Evolutionary conservation across 73 alveolate genomes (phyloP), one percentile per base, ranked within the genome.

Genomic region (Stentor coeruleus): DNA sequence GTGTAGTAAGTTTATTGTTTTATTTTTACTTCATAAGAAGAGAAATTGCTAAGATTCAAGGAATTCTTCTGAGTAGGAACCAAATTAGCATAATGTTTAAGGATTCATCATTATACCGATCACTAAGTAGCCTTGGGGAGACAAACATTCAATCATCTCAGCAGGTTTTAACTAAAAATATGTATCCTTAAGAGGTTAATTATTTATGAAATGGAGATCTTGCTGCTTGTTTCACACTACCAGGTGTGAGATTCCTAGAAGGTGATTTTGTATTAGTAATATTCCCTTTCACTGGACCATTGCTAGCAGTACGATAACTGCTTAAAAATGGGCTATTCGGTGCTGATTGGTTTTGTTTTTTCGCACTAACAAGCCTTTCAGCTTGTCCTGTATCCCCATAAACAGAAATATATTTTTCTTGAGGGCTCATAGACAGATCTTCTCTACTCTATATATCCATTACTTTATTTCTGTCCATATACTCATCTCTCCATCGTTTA

Each of bases 331-430:
- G 79, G 33, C 79, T 66, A 0, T 28, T 40, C 14, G 79, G 79
- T 11, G 79, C n/a, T 37, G 26, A 28, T 66, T 66, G 79, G 37
- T 66, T 66, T 40, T 20, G 37, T 66, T 75, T 75, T 75, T 75
- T 75, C 1, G 83, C 83, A 39, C 39, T 75, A 38, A 75, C 72
- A 6, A 75, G 83, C 39, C 83, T 74, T 66, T 86, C 87, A 36
- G 88, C 92, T 74, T 86, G 84, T 11, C 74, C 38, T 26, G 60
- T 74, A 35, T 86, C 92, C 31, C 92, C 92, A 38, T 82, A 74
- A 3, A 36, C 76, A n/a, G 89, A 66, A 33, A 66, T 66, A 66
- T 28, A 66, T 2, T 66, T 66, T 20, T 66, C 79, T 66, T 66
- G 49, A 66, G 79, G 79, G 33, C 40, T 20, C 79, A 66, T 66